Percentiles rank a stretch among this genome's conserved stretches.
phyloP scores from a whole-genome alignment of 495 filamentous ascomycete species.

The Cairneyella variabilis region DNA sequence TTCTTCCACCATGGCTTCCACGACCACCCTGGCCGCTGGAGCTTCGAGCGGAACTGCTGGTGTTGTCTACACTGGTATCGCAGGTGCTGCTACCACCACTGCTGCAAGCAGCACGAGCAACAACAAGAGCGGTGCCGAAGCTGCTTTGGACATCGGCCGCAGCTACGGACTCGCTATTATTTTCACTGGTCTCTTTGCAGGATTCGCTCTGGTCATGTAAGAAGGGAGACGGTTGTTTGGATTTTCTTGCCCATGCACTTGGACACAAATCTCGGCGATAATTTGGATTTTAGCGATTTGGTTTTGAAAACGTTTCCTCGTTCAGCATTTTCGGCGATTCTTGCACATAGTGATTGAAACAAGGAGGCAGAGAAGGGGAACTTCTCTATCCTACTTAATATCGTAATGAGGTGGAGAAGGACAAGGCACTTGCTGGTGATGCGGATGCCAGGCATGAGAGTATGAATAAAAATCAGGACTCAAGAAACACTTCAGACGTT shows the following conservation, averaged over 20 bases:
- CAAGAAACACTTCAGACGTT: neutral
- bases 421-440: neutral
- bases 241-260: neutral
- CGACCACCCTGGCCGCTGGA: slow-evolving; percentile 33
- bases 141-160: slow-evolving; percentile 47
- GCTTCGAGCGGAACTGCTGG: slow-evolving; percentile 30
- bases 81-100: slow-evolving; percentile 34
- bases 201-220: slow-evolving; percentile 58
- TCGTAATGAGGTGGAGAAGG: neutral
- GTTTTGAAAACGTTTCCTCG: neutral
- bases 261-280: neutral
- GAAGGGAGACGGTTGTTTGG: neutral
- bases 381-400: neutral
- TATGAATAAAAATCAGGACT: neutral
- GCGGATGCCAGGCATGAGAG: neutral
- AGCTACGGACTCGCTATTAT: slow-evolving; percentile 56
- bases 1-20: slow-evolving; percentile 39
- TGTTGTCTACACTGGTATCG: slow-evolving; percentile 48
- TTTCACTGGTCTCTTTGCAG: slow-evolving; percentile 56
- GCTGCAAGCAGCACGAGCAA: slow-evolving; percentile 25
- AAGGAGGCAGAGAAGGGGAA: neutral
- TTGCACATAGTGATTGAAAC: slow-evolving; percentile 1
- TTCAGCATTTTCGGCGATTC: slow-evolving; percentile 9
- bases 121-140: slow-evolving; percentile 32
- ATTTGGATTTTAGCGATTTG: slow-evolving; percentile 18